Conservation (phyloP, 169 alveolate genomes). For the Neospora caninum region DNA sequence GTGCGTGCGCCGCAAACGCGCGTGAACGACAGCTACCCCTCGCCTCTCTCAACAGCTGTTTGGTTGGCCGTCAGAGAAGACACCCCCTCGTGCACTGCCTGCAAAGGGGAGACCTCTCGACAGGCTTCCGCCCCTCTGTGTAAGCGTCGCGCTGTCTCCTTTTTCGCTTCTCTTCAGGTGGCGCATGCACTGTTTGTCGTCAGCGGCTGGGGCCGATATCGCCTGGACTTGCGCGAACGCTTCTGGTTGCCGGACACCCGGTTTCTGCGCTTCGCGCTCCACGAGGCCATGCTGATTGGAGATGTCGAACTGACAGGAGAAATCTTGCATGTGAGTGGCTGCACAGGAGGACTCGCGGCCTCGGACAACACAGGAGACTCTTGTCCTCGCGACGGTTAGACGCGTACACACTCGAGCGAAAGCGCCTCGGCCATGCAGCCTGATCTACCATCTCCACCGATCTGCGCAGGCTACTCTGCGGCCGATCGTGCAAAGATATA, state of each 20-base stretch:
- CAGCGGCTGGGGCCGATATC: constrained; percentile 51
- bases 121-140: too few relatives aligned
- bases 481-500: too few relatives aligned
- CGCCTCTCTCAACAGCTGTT: too few relatives aligned
- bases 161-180: constrained; percentile 3
- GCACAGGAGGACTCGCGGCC: neutral
- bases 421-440: too few relatives aligned
- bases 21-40: too few relatives aligned
- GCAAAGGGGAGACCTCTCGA: too few relatives aligned
- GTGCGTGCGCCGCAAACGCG: too few relatives aligned
- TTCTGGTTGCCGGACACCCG: constrained; percentile 59
- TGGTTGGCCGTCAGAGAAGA: too few relatives aligned
- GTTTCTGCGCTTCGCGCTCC: constrained; percentile 43
- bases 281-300: constrained; percentile 39
- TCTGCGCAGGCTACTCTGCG: too few relatives aligned
- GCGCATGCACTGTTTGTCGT: constrained; percentile 51
- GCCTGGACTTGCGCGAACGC: constrained; percentile 45
- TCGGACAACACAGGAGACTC: neutral
- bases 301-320: constrained; percentile 49
- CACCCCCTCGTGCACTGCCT: too few relatives aligned
- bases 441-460: too few relatives aligned
- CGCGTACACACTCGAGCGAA: neutral
- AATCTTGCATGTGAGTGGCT: constrained; percentile 29
- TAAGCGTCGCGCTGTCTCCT: neutral
- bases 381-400: neutral